Base-by-base conservation (phyloP, 2,329 filamentous ascomycete species). In the Trichothecium sympodiale region DNA sequence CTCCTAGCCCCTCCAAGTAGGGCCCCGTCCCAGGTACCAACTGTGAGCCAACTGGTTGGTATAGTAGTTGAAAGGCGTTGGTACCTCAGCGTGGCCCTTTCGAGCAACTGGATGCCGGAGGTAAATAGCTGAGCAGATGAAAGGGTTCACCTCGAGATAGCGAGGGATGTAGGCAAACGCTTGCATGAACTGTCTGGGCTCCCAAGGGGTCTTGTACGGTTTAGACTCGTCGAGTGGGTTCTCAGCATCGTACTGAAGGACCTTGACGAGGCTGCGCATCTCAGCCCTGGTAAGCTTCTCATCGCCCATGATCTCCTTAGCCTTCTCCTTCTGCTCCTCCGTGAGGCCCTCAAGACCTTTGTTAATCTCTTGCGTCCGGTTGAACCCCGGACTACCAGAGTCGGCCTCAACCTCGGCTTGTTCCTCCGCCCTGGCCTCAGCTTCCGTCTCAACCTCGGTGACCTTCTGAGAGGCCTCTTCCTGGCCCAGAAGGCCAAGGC, bases 131-230 rank as follows among this genome's bases (percentile, higher is more conserved):
- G 88, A 81, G 61, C 91, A 98, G 50, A 96, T 83, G 53, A 88
- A 93, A 59, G 94, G 91, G 67, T 96, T 95, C 48, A 98, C 91
- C 64, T 98, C 93, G 41, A 98, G 74, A 59, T 96, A 98, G 36
- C 83, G 70, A 9, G 91, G 91, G 46, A 98, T 87, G 60, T 94
- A 95, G 17, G 88, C 87, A 60, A 98, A 98, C 1, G 88, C 79
- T 35, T 75, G 71, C 83, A 98, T 93, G 60, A 75, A 96, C 35
- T 81, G 72, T 38, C 87, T 73, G 10, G 91, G 91, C 44, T 71
- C 64, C 91, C 91, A 98, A 10, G 91, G 91, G 2, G 88, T 95
- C 4, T 73, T 73, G 55, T 98, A 98, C 4, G 91, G 85, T 61
- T 94, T 94, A 38, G 57, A 61, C 32, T 60, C 60, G 58, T 95